Conservation (phyloP, 345 rosid genomes). For the Microcos paniculata region DNA sequence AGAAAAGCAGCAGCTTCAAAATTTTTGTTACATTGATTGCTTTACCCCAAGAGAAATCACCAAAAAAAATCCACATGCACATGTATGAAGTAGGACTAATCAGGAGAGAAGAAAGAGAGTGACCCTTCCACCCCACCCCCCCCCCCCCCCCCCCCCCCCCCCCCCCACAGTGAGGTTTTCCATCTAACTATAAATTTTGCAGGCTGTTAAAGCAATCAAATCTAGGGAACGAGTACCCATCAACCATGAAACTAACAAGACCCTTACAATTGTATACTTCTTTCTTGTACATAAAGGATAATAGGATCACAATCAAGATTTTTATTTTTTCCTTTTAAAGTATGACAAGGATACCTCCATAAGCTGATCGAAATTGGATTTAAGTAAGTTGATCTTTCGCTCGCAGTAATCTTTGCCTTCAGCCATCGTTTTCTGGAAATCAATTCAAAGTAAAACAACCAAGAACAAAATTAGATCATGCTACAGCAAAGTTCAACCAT, state of each 20-base stretch:
- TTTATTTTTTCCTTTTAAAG: background rate
- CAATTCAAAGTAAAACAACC: background rate
- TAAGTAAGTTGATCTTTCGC: slow-evolving; percentile 87
- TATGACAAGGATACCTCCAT: slow-evolving; percentile 57
- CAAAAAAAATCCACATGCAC: background rate
- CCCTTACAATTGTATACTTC: background rate
- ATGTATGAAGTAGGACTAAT: background rate
- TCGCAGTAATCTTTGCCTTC: slow-evolving; percentile 93
- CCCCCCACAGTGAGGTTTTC: background rate
- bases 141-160: too few species aligned
- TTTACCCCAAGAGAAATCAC: background rate
- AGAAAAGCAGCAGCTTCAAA: background rate
- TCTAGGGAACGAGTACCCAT: background rate
- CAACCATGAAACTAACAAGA: background rate
- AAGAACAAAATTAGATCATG: background rate
- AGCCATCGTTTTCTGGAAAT: slow-evolving; percentile 76
- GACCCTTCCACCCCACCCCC: too few species aligned
- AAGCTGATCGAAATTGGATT: slow-evolving; percentile 94
- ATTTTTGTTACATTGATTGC: background rate
- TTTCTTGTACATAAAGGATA: background rate
- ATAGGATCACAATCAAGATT: background rate
- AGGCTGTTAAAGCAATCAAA: background rate
- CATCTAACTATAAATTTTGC: background rate
- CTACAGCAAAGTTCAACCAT: background rate
- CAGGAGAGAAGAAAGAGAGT: background rate